Evolutionary conservation across 208 protist genomes (phyloP), one percentile per base, ranked within the genome.

Genomic region (Acanthamoeba castellanii): DNA sequence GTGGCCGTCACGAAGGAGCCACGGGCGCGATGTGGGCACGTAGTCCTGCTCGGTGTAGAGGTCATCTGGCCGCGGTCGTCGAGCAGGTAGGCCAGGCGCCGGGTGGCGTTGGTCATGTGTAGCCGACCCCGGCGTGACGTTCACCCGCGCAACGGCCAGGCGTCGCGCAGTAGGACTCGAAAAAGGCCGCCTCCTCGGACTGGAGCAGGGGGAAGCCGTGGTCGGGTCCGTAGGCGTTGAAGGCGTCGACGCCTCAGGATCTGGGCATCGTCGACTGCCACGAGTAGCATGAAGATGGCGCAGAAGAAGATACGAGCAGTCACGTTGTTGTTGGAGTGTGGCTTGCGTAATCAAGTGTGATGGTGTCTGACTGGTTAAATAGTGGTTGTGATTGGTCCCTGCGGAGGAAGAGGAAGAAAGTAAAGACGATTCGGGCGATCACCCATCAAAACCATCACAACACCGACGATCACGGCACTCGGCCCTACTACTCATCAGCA

Each of bases 51-150:
- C 25, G 37, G 74, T 3, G 42, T n/a, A 30, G 74, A 82, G 34
- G 74, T 22, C 22, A 82, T 4, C 74, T 82, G 74, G 74, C 74
- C 74, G 20, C 45, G 0, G 37, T 9, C 8, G 20, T 82, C 42
- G 74, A 82, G 74, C 1, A 32, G 45, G 72, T 82, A 82, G 34
- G 72, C 6, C 11, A 82, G 7, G 72, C 72, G 74, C 32, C 14
- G 14, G 18, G 74, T 82, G 8, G 34, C 30, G 74, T 82, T 82
- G 14, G 18, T 8, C 74, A 82, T 82, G 74, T 82, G 74, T 82
- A 82, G 37, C 74, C 74, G 20, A 82, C 34, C 30, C 74, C 74
- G 22, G 32, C 34, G 74, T 82, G 1, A 16, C 25, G 74, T 82
- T 82, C 3, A 82, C 74, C 14, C 74, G 74, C 8, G 9, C 42